Conservation (phyloP, 2,329 filamentous ascomycete genomes). For the Waltergamsia citrina region DNA sequence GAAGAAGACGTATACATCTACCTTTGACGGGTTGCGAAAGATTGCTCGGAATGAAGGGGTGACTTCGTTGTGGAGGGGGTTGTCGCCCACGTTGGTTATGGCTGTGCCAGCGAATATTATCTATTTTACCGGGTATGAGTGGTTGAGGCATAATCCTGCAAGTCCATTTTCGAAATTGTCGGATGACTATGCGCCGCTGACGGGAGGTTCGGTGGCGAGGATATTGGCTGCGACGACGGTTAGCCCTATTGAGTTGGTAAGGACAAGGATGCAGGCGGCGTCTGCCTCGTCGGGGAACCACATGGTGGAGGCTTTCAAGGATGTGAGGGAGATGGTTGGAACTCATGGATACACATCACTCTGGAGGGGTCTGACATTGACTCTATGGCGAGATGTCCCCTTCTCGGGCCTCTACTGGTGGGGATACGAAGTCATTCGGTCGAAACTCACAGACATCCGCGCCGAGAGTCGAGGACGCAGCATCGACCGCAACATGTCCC, state of each 20-base stretch:
- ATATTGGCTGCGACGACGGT: constrained; percentile 75
- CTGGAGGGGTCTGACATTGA: constrained; percentile 85
- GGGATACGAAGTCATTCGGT: constrained; percentile 83
- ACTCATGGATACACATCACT: constrained; percentile 69
- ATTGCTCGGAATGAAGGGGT: constrained; percentile 90
- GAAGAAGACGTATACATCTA: constrained; percentile 77
- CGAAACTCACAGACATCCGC: constrained; percentile 59
- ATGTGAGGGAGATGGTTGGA: constrained; percentile 70
- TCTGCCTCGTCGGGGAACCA: constrained; percentile 52
- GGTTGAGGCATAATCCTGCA: constrained; percentile 63
- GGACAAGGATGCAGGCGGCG: constrained; percentile 83
- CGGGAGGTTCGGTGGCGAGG: constrained; percentile 71
- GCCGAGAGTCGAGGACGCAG: constrained; percentile 36
- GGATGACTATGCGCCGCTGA: constrained; percentile 68
- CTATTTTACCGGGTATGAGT: constrained; percentile 97
- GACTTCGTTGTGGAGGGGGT: constrained; percentile 78
- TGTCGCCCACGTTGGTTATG: constrained; percentile 94
- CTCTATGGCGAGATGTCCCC: constrained; percentile 92
- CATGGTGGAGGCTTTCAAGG: constrained; percentile 68
- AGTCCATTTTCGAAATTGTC: constrained; percentile 61
- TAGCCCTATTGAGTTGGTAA: constrained; percentile 86
- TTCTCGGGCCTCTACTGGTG: constrained; percentile 98
- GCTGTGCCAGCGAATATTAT: constrained; percentile 93
- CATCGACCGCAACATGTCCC: constrained; percentile 22
- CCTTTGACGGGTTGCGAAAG: constrained; percentile 84